Base-by-base conservation (phyloP, 306 rosid genomes). In the Luffa acutangula region DNA sequence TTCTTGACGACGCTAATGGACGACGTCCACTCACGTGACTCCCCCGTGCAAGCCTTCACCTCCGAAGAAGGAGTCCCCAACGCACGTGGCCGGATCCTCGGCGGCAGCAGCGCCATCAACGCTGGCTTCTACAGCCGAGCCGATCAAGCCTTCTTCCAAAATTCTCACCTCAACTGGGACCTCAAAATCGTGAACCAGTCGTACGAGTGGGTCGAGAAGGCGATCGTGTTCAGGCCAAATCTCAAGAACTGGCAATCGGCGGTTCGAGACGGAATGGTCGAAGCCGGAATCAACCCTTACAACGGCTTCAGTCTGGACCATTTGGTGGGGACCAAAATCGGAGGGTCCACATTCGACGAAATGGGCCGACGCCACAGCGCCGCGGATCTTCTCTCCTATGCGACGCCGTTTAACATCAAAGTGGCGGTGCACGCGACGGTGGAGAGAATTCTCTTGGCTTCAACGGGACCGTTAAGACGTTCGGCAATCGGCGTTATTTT, bases 91-190 rank as follows among this genome's bases (percentile, higher is more conserved):
- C 90, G 93, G 3, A 85, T 96, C 85, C 99, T 96, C 66, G 99
- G 98, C 4, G 99, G 99, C 37, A 90, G 99, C 84, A 93, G 96
- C 80, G 94, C 90, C 53, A 90, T 96, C 21, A 96, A 96, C 73
- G 99, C 98, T 0, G 99, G 99, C 3, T 96, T 96, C 83, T 96
- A 96, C 54, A 91, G 98, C 84, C 79, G 96, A 34, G 99, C 99
- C 1, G 94, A 91, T 34, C 53, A 3, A 0, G 91, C 87, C 0
- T 96, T 93, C 83, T 93, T 88, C 66, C 10, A 1, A 0, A 77
- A 69, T 3, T 91, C 96, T 0, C 84, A 87, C 3, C 18, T 88
- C 12, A 1, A 37, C 6, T 96, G 99, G 99, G 87, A 93, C 76
- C 75, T 76, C 4, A 75, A 48, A 3, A 31, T 87, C 21, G 99